Percentiles rank a stretch among this genome's conserved stretches.
phyloP scores from a whole-genome alignment of 2,329 filamentous ascomycete species.

The Microthyrium microscopicum region DNA sequence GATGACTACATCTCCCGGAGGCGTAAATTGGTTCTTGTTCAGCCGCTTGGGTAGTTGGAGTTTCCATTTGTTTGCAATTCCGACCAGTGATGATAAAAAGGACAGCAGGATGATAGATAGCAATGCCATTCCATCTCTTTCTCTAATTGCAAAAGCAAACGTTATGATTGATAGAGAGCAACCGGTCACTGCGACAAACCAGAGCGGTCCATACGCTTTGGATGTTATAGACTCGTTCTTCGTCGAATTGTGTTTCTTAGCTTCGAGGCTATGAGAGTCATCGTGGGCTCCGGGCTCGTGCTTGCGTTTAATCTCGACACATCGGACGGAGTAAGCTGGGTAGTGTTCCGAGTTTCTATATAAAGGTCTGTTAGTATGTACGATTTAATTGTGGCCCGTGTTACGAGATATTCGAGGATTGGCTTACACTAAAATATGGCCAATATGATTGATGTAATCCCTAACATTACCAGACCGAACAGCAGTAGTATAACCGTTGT shows the following conservation, averaged over 20 bases:
- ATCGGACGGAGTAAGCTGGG: conserved; percentile 22
- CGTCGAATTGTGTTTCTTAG: conserved; percentile 19
- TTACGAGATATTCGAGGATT: not conserved
- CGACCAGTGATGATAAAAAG: conserved; percentile 31
- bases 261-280: conserved; percentile 8
- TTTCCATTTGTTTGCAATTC: conserved; percentile 32
- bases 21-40: conserved; percentile 11
- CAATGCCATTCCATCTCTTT: conserved; percentile 32
- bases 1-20: conserved; percentile 29
- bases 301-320: conserved; percentile 21
- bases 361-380: conserved; percentile 2
- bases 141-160: conserved; percentile 29
- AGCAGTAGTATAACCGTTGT: conserved; percentile 25
- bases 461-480: conserved; percentile 30
- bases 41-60: conserved; percentile 23
- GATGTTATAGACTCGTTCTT: conserved; percentile 27
- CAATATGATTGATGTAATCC: conserved; percentile 31
- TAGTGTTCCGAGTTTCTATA: conserved; percentile 18
- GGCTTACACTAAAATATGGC: conserved; percentile 28
- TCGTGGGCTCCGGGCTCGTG: no score
- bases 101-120: conserved; percentile 31
- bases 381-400: no score
- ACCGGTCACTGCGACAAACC: conserved; percentile 28
- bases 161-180: conserved; percentile 28
- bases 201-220: conserved; percentile 25